Conservation (phyloP, 768 basidiomycete genomes). For the Hericium rajendrae region DNA sequence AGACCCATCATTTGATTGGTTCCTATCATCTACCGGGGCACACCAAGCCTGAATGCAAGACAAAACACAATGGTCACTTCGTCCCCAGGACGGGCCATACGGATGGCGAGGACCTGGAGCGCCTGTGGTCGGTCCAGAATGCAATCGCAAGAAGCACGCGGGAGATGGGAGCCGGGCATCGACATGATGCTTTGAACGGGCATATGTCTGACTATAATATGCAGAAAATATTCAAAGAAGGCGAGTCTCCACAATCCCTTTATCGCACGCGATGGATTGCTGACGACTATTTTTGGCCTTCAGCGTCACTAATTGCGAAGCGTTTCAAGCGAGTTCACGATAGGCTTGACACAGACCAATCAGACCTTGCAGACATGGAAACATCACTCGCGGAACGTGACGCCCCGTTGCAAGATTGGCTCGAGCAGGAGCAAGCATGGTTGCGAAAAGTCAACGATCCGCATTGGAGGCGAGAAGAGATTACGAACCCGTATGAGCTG, state of each 20-base stretch:
- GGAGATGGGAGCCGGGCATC: not conserved
- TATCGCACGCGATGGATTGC: not conserved
- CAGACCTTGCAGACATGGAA: not conserved
- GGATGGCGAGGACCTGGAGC: not conserved
- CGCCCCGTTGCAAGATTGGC: not conserved
- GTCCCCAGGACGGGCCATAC: not conserved
- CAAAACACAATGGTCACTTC: not conserved
- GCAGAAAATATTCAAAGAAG: not conserved
- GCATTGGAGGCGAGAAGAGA: not conserved
- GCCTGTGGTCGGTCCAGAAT: not conserved
- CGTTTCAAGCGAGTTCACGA: not conserved
- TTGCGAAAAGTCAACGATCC: not conserved
- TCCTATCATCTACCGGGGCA: not conserved
- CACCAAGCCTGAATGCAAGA: not conserved
- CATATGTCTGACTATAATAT: not conserved
- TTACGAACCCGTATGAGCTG: not conserved
- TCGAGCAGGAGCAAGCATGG: not conserved
- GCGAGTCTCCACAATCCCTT: not conserved
- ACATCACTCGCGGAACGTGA: not conserved
- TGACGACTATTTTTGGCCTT: not conserved
- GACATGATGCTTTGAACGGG: not conserved
- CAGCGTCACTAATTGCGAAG: not conserved
- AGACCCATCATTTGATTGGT: not conserved
- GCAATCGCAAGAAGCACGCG: not conserved
- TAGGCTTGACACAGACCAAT: not conserved